Conservation (phyloP, 73 alveolate genomes). For the Paramecium biaurelia region DNA sequence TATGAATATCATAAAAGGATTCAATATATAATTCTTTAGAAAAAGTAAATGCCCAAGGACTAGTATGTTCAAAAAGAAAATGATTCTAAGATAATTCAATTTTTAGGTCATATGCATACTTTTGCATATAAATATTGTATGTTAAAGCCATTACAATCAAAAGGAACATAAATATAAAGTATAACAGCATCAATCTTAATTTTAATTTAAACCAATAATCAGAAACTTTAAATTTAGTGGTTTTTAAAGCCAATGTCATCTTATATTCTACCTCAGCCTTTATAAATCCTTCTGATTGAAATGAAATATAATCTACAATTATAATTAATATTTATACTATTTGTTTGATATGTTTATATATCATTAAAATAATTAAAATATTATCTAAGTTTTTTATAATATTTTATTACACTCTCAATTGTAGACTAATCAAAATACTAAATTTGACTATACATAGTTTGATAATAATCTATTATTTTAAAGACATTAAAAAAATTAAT, state of each 20-base stretch:
- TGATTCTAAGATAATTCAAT: background rate
- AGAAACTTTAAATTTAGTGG: background rate
- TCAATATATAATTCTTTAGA: background rate
- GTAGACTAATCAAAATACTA: background rate
- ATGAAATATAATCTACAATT: background rate
- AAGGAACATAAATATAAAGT: background rate
- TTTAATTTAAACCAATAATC: background rate
- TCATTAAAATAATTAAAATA: background rate
- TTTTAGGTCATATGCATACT: background rate
- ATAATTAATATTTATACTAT: background rate
- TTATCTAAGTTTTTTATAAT: background rate
- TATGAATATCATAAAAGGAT: background rate
- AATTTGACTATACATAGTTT: background rate
- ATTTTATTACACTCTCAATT: background rate
- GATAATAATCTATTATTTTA: background rate
- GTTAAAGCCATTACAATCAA: background rate
- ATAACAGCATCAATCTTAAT: background rate
- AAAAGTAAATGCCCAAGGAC: background rate
- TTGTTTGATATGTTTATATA: background rate
- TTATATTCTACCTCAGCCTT: background rate
- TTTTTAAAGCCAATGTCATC: background rate
- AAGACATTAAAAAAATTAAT: background rate
- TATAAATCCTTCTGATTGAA: conserved; percentile 3
- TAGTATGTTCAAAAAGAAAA: background rate
- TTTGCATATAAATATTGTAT: background rate